A percentile compares a stretch with the other conserved stretches of the same genome.
phyloP scores from a whole-genome alignment of 805 yeast species.

The Zygosaccharomyces bisporus region DNA sequence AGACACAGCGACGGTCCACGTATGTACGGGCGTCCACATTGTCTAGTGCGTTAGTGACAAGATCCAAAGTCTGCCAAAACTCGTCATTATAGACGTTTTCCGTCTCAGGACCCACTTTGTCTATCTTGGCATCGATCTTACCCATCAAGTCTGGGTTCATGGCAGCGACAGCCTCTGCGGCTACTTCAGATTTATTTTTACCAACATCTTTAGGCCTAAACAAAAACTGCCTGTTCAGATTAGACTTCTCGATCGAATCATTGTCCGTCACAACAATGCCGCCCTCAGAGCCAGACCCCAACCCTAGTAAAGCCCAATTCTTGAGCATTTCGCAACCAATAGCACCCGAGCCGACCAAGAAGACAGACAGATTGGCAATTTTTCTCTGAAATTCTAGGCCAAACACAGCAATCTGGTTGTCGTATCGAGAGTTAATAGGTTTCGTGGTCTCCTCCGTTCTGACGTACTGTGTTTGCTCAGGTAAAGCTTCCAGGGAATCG shows the following conservation, averaged over 20 bases:
- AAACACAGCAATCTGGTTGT: constrained; percentile 91
- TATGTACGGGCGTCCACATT: constrained; percentile 97
- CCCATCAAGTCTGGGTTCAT: constrained; percentile 86
- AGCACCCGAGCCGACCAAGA: constrained; percentile 96
- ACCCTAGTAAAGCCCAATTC: constrained; percentile 96
- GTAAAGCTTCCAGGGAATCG: constrained; percentile 90
- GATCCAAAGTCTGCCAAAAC: constrained; percentile 81
- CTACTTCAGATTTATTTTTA: constrained; percentile 81
- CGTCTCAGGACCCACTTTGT: constrained; percentile 92
- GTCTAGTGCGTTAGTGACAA: constrained; percentile 95
- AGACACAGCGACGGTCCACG: constrained; percentile 95
- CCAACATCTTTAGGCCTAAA: constrained; percentile 96
- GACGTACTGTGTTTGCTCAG: constrained; percentile 51
- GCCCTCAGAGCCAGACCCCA: constrained; percentile 90
- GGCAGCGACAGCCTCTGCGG: constrained; percentile 72
- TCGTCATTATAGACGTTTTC: constrained; percentile 79
- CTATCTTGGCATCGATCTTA: constrained; percentile 70
- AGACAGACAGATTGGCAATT: constrained; percentile 73
- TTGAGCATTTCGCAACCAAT: constrained; percentile 98
- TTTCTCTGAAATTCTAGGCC: constrained; percentile 73
- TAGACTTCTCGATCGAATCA: constrained; percentile 92
- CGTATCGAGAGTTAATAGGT: constrained; percentile 81
- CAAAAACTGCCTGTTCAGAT: constrained; percentile 92
- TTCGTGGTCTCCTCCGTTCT: constrained; percentile 69
- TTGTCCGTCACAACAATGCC: constrained; percentile 83